A percentile compares a stretch with the other conserved stretches of the same genome.
These are phyloP conservation scores for Candida neerlandica DNA, from an alignment of 1,139 yeast genomes.

Conservation along the genomic window DNA sequence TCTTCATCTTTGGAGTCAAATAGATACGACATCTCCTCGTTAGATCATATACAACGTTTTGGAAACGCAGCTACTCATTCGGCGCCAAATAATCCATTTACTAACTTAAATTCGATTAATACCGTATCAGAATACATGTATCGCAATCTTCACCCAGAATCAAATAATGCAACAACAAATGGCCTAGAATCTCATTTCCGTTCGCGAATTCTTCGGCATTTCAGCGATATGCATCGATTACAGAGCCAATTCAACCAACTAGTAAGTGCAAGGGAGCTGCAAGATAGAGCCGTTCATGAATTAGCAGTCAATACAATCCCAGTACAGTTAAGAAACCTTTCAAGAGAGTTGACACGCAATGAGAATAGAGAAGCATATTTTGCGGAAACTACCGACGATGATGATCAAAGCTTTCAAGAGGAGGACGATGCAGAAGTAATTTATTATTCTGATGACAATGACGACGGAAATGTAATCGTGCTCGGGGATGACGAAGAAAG, in stretches of 20 bases:
- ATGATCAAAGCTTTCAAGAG: constrained; percentile 16
- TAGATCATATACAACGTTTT: constrained; percentile 12
- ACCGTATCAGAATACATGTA: constrained; percentile 16
- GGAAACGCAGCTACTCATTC: constrained; percentile 13
- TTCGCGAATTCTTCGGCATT: constrained; percentile 16
- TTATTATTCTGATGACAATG: constrained; percentile 10
- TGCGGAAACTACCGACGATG: constrained; percentile 15
- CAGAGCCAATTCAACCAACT: constrained; percentile 15
- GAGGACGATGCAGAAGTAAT: constrained; percentile 13
- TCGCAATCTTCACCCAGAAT: constrained; percentile 11
- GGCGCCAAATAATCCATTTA: constrained; percentile 1
- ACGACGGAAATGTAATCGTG: constrained; percentile 6
- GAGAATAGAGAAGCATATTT: constrained; percentile 13
- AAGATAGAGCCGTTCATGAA: constrained; percentile 8
- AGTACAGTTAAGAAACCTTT: constrained; percentile 15
- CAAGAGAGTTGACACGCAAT: constrained; percentile 14
- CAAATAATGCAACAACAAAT: constrained; percentile 1
- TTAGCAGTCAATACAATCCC: constrained; percentile 14
- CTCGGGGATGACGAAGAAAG: constrained; percentile 12
- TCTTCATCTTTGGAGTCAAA: not conserved
- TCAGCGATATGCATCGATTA: constrained; percentile 14
- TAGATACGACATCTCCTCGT: not conserved
- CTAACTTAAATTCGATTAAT: constrained; percentile 16
- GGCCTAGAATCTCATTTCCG: constrained; percentile 14
- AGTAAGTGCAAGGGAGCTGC: constrained; percentile 10